Evolutionary conservation across 2,329 filamentous ascomycete genomes (phyloP).

Genomic region (Cladosporium sp.): DNA sequence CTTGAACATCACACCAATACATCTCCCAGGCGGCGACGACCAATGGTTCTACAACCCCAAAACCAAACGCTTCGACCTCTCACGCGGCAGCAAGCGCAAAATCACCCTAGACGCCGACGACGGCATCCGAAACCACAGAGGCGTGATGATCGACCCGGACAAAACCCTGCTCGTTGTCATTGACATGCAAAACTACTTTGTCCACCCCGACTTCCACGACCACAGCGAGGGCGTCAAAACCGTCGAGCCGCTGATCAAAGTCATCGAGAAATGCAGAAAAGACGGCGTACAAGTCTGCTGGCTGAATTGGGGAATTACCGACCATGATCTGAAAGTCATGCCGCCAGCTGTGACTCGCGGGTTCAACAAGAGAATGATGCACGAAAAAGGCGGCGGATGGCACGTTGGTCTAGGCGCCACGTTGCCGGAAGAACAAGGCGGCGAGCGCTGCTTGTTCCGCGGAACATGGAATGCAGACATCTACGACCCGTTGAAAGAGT

Average conservation of each 20-base stretch:
- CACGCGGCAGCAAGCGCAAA: conserved; percentile 33
- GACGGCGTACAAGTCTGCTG: conserved; percentile 38
- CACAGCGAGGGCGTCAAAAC: conserved; percentile 30
- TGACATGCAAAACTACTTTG: conserved; percentile 44
- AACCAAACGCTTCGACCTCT: conserved; percentile 40
- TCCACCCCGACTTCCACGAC: conserved; percentile 30
- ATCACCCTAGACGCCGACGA: conserved; percentile 39
- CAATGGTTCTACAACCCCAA: conserved; percentile 39
- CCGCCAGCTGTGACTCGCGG: conserved; percentile 39
- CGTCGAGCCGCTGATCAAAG: conserved; percentile 34
- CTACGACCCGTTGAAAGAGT: conserved; percentile 36
- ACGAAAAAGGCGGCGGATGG: conserved; percentile 36
- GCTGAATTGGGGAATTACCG: conserved; percentile 40
- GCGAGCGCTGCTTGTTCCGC: conserved; percentile 38
- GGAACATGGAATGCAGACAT: conserved; percentile 41
- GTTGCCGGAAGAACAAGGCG: conserved; percentile 34
- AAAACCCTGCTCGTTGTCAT: conserved; percentile 37
- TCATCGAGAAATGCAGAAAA: conserved; percentile 37
- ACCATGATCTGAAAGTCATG: conserved; percentile 36
- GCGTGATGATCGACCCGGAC: conserved; percentile 37
- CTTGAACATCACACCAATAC: conserved; percentile 8
- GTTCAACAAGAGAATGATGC: conserved; percentile 32
- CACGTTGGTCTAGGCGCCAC: conserved; percentile 37
- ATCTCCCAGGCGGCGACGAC: conserved; percentile 32
- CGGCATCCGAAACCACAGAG: conserved; percentile 36